A percentile compares a stretch with the other conserved stretches of the same genome.
Evolutionary conservation across 257 asterid genomes (phyloP).

Genomic region (Lantana camara): DNA sequence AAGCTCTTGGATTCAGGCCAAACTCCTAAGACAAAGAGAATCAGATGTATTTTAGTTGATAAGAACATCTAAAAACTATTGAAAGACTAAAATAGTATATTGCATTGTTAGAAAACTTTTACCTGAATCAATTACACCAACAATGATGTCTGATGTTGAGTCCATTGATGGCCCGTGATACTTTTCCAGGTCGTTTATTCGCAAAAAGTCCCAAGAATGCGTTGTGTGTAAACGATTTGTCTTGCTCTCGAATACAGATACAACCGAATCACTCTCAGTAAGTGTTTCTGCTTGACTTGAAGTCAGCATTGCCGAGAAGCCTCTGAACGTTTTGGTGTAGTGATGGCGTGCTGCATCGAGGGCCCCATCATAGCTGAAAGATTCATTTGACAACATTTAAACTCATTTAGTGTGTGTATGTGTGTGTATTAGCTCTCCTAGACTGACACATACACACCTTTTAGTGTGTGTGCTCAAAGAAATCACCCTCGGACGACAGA

Average conservation of each 20-base stretch:
- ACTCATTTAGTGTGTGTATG: not conserved
- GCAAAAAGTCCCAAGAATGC: constrained; percentile 39
- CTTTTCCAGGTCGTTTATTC: constrained; percentile 14
- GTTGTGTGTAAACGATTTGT: constrained; percentile 47
- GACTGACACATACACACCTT: not conserved
- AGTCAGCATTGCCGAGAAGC: constrained; percentile 72
- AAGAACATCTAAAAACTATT: not conserved
- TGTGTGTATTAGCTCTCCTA: not conserved
- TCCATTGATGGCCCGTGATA: constrained; percentile 21
- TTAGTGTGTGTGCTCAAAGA: too few species aligned
- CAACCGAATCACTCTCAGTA: constrained; percentile 35
- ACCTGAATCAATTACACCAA: constrained; percentile 60
- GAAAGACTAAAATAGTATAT: constrained; percentile 1
- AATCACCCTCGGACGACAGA: not conserved
- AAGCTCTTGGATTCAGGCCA: constrained; percentile 68
- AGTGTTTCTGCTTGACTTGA: constrained; percentile 52
- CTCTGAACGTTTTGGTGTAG: constrained; percentile 52
- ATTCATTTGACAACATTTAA: not conserved
- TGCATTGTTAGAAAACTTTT: constrained; percentile 9
- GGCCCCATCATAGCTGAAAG: constrained; percentile 44
- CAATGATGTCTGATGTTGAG: constrained; percentile 36
- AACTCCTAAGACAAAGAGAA: constrained; percentile 36
- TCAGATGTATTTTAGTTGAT: not conserved
- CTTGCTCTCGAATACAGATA: constrained; percentile 47
- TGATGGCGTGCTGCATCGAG: constrained; percentile 43